phyloP scores from a whole-genome alignment of 768 basidiomycete species.

The Pisolithus sp. region DNA sequence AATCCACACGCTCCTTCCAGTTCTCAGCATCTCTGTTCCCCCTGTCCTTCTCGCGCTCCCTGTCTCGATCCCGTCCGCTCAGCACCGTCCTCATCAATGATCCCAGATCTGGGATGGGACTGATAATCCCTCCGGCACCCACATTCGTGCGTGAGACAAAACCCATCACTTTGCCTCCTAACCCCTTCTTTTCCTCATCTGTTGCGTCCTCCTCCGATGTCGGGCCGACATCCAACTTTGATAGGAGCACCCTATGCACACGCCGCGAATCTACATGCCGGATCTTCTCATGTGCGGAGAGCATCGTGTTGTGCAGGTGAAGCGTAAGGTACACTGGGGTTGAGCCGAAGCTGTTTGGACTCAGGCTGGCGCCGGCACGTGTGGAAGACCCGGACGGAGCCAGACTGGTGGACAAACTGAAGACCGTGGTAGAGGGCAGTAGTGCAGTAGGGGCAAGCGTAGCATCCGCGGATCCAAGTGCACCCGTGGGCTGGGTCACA shows the following conservation, averaged over 20 bases:
- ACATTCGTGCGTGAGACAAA: slow-evolving; percentile 34
- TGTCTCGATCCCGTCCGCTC: slow-evolving; percentile 25
- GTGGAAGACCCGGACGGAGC: slow-evolving; percentile 19
- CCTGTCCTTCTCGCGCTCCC: slow-evolving; percentile 32
- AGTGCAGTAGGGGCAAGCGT: background rate
- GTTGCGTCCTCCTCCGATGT: slow-evolving; percentile 27
- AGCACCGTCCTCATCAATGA: slow-evolving; percentile 43
- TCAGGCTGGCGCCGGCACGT: background rate
- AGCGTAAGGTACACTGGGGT: slow-evolving; percentile 18
- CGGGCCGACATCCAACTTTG: slow-evolving; percentile 41
- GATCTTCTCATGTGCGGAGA: slow-evolving; percentile 24
- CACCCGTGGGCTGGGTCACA: background rate
- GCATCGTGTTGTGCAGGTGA: slow-evolving; percentile 15
- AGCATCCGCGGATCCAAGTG: background rate
- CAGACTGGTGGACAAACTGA: slow-evolving; percentile 12
- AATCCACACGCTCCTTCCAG: slow-evolving; percentile 19
- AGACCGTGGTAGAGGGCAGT: background rate
- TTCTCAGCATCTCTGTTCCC: slow-evolving; percentile 31
- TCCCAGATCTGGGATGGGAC: slow-evolving; percentile 46
- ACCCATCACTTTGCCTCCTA: slow-evolving; percentile 31
- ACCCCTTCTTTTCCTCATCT: slow-evolving; percentile 26
- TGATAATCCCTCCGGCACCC: slow-evolving; percentile 36
- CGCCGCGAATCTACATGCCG: slow-evolving; percentile 47
- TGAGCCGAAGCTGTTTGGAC: too few species aligned
- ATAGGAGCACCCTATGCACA: slow-evolving; percentile 56